Conservation (phyloP, 1,284 basidiomycete genomes). For the Sphagnurus paluster region DNA sequence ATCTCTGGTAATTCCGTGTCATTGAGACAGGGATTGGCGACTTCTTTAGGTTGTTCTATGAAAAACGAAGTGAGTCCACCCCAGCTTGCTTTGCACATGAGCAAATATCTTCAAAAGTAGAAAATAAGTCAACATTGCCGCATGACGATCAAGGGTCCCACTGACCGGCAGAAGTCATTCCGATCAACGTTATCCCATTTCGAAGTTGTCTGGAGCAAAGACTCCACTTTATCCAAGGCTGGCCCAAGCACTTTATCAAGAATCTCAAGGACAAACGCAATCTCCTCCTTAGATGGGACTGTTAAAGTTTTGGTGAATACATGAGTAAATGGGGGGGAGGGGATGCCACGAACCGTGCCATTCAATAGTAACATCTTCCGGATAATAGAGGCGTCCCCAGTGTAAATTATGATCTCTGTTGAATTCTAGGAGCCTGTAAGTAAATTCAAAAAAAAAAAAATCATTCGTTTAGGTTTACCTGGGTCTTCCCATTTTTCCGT, state of each 20-base stretch:
- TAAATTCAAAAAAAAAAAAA: conserved; percentile 9
- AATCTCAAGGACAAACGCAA: conserved; percentile 81
- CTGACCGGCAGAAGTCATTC: conserved; percentile 92
- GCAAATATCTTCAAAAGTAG: conserved; percentile 50
- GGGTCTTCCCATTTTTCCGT: conserved; percentile 78
- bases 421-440: conserved; percentile 58
- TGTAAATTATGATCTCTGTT: conserved; percentile 70
- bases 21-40: conserved; percentile 57
- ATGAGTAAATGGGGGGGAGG: neutral
- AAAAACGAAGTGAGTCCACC: conserved; percentile 69
- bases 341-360: conserved; percentile 80
- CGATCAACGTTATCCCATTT: conserved; percentile 75
- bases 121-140: conserved; percentile 6
- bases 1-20: conserved; percentile 66
- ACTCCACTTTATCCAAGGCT: conserved; percentile 68
- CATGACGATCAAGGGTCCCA: conserved; percentile 5
- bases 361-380: conserved; percentile 79
- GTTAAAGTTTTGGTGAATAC: conserved; percentile 8
- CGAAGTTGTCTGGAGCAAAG: conserved; percentile 54
- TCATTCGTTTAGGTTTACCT: conserved; percentile 42
- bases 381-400: conserved; percentile 86
- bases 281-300: conserved; percentile 76
- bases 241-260: conserved; percentile 72
- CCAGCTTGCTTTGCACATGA: conserved; percentile 68
- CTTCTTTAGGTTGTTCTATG: conserved; percentile 59